phyloP scores from a whole-genome alignment of 495 filamentous ascomycete genomes.

The Trichoderma gamsii region DNA sequence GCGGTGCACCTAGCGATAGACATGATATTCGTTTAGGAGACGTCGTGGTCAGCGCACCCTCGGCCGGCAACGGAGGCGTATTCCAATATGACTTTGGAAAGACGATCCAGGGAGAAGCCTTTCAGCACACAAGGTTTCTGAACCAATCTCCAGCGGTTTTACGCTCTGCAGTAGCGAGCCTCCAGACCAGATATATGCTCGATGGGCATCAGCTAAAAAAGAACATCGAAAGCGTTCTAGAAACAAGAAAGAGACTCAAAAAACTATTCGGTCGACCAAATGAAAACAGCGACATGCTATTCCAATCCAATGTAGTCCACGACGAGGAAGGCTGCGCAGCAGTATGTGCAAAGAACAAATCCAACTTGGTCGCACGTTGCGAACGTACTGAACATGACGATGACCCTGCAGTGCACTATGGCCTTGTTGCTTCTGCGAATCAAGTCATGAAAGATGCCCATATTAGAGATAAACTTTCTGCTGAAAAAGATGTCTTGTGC shows the following conservation, averaged over 20 bases:
- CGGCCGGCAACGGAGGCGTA: conserved; percentile 21
- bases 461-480: conserved; percentile 15
- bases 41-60: conserved; percentile 23
- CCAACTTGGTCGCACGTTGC: background rate
- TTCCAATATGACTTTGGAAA: conserved; percentile 31
- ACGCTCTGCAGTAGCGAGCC: conserved; percentile 19
- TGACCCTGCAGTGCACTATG: background rate
- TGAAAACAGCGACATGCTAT: conserved; percentile 28
- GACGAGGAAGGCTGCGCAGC: background rate
- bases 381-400: background rate
- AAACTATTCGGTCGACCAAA: conserved; percentile 26
- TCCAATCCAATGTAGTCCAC: conserved; percentile 24
- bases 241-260: conserved; percentile 22
- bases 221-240: conserved; percentile 21
- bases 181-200: conserved; percentile 19
- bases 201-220: conserved; percentile 24
- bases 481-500: background rate
- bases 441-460: conserved; percentile 5
- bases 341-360: background rate
- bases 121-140: conserved; percentile 27
- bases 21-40: conserved; percentile 32
- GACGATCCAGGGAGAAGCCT: conserved; percentile 23
- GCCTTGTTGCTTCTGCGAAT: conserved; percentile 2
- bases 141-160: conserved; percentile 30
- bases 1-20: conserved; percentile 31